These are phyloP conservation scores for Leccinum pseudoinsigne DNA, from an alignment of 1,284 basidiomycete genomes.

Conservation along the genomic window DNA sequence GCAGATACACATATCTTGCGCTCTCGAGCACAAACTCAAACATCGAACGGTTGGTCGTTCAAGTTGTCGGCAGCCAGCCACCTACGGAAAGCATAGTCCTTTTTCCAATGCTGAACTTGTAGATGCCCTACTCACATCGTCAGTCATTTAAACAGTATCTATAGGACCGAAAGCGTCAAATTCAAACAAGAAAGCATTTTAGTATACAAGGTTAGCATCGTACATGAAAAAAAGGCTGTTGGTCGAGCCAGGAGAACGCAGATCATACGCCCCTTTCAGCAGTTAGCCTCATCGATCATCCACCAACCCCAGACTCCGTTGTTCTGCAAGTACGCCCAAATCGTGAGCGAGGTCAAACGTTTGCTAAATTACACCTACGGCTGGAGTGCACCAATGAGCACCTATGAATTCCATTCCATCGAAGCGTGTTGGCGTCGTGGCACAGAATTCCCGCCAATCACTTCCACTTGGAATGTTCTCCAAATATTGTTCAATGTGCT, in stretches of 20 bases:
- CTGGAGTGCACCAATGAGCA: slow-evolving; percentile 22
- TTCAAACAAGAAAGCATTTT: not conserved
- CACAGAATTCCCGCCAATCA: slow-evolving; percentile 33
- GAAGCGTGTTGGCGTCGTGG: slow-evolving; percentile 31
- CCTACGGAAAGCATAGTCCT: no score
- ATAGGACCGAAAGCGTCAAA: not conserved
- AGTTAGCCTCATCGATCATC: slow-evolving; percentile 13
- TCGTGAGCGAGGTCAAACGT: not conserved
- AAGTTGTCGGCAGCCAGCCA: no score
- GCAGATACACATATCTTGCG: not conserved
- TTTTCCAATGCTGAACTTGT: not conserved
- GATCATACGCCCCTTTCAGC: slow-evolving; percentile 2
- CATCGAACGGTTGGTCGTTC: not conserved
- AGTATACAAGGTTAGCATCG: not conserved
- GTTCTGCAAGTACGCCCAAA: slow-evolving; percentile 6
- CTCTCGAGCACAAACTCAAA: not conserved
- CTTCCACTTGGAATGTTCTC: slow-evolving; percentile 25
- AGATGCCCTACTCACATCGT: not conserved
- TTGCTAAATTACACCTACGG: slow-evolving; percentile 1
- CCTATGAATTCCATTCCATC: slow-evolving; percentile 24
- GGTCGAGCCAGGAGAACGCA: not conserved
- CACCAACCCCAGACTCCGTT: slow-evolving; percentile 15
- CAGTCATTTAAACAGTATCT: not conserved
- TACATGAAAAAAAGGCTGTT: not conserved
- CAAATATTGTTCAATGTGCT: slow-evolving; percentile 27